Conservation (phyloP, 1,139 yeast genomes). For the Hyphopichia burtonii region DNA sequence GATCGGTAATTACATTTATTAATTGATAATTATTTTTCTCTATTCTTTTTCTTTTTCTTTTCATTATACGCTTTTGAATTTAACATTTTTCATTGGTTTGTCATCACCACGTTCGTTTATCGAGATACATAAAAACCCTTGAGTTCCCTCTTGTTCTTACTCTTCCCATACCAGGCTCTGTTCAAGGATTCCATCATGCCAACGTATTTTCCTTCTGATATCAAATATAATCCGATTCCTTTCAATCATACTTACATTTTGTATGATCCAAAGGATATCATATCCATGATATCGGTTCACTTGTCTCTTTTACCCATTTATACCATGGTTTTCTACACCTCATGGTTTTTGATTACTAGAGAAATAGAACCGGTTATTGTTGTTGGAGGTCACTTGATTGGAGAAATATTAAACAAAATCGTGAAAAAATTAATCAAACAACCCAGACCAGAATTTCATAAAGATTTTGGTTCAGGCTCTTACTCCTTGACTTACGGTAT, state of each 20-base stretch:
- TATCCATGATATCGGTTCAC: slow-evolving; percentile 66
- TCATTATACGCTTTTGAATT: too few species aligned
- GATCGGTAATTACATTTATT: too few species aligned
- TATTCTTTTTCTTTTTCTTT: too few species aligned
- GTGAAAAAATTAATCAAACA: slow-evolving; percentile 65
- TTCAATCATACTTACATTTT: slow-evolving; percentile 75
- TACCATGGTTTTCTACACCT: slow-evolving; percentile 72
- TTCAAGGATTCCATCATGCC: slow-evolving; percentile 12
- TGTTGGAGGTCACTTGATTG: slow-evolving; percentile 81
- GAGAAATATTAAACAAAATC: slow-evolving; percentile 71
- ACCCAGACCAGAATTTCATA: slow-evolving; percentile 70
- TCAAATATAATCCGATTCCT: slow-evolving; percentile 42
- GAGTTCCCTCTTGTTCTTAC: too few species aligned
- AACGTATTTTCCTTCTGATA: slow-evolving; percentile 16
- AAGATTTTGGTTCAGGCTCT: slow-evolving; percentile 47
- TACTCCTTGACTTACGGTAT: slow-evolving; percentile 75
- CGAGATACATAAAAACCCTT: background rate
- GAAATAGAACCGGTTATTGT: slow-evolving; percentile 83
- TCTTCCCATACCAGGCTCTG: too few species aligned
- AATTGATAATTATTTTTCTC: too few species aligned
- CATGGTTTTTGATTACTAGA: slow-evolving; percentile 79
- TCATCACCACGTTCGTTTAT: background rate
- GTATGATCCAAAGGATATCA: slow-evolving; percentile 64
- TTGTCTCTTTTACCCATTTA: slow-evolving; percentile 83
- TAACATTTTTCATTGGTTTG: background rate